Evolutionary conservation across 2,329 filamentous ascomycete genomes (phyloP), one percentile per base, ranked within the genome.

Genomic region (Nigrograna mackinnonii): DNA sequence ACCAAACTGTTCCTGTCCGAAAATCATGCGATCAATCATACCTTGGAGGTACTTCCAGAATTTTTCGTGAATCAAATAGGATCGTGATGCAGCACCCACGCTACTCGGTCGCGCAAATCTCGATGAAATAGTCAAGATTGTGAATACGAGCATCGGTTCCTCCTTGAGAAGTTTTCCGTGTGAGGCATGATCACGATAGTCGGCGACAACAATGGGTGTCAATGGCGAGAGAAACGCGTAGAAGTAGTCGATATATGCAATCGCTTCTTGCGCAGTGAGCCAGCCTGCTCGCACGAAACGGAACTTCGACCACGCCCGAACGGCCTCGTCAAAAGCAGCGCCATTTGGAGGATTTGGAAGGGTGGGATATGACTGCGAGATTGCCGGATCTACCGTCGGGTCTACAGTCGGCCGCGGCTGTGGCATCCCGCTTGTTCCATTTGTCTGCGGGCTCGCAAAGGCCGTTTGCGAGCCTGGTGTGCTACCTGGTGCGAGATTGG

Each of bases 231-330:
- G 79, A 57, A 91, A 90, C 55, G 87, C 84, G 71, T 96, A 97
- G 71, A 96, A 97, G 70, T 97, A 97, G 64, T 91, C 86, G 50
- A 99, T 89, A 62, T 97, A 97, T 32, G 86, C 85, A 67, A 97
- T 91, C 17, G 90, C 92, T 69, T 99, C 94, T 52, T 88, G 84
- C 1, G 92, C 88, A 0, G 91, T 95, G 66, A 99, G 94, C 92
- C 92, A 97, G 7, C 94, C 94, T 6, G 91, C 91, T 40, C 91
- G 85, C n/a, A 97, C 92, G 64, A 97, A 97, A 32, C 91, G 85
- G 66, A 96, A 91, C 50, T 90, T 79, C 2, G 86, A 84, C 94
- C 94, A 99, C n/a, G 90, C 87, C 58, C 83, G 85, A 46, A 96
- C 72, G 1, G 91, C 91, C 44, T 87, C 82, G 31, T 79, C 72